Evolutionary conservation across 805 yeast species (phyloP).

Genomic region (Starmerella bombi): DNA sequence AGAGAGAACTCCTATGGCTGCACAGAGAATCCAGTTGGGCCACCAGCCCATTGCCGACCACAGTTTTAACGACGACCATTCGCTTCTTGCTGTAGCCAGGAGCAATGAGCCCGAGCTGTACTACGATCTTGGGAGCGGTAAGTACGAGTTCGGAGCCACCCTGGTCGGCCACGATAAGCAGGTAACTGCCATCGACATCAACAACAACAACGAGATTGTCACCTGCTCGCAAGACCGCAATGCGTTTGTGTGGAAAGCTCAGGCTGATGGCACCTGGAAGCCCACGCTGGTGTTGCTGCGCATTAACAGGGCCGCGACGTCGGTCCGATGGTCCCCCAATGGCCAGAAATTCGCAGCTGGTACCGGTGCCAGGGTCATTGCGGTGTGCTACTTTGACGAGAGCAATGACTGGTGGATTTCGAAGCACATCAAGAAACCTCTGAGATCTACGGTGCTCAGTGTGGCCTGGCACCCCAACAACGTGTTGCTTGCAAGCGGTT

Average conservation of each 20-base stretch:
- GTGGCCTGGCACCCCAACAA: constrained; percentile 90
- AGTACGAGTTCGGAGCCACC: constrained; percentile 50
- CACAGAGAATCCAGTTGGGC: constrained; percentile 45
- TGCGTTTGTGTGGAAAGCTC: constrained; percentile 89
- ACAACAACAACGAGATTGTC: constrained; percentile 67
- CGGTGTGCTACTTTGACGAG: constrained; percentile 88
- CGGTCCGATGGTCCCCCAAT: constrained; percentile 86
- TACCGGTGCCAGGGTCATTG: constrained; percentile 84
- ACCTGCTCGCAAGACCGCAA: constrained; percentile 97
- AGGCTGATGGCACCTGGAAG: constrained; percentile 48
- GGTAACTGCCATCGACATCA: constrained; percentile 87
- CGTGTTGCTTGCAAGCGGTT: constrained; percentile 76
- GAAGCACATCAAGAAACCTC: constrained; percentile 91
- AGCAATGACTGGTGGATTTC: constrained; percentile 99
- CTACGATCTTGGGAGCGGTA: constrained; percentile 33
- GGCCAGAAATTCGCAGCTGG: constrained; percentile 97
- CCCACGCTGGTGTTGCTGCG: constrained; percentile 87
- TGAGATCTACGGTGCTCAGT: constrained; percentile 70
- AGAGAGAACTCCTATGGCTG: constrained; percentile 21
- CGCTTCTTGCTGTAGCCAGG: constrained; percentile 67
- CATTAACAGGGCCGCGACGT: constrained; percentile 90
- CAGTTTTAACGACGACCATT: constrained; percentile 59
- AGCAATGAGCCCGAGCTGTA: constrained; percentile 65
- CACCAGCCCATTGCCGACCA: constrained; percentile 84
- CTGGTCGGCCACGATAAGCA: constrained; percentile 55